Evolutionary conservation across 768 basidiomycete species (phyloP), one percentile per base, ranked within the genome.

Genomic region (Suillus alpinus): DNA sequence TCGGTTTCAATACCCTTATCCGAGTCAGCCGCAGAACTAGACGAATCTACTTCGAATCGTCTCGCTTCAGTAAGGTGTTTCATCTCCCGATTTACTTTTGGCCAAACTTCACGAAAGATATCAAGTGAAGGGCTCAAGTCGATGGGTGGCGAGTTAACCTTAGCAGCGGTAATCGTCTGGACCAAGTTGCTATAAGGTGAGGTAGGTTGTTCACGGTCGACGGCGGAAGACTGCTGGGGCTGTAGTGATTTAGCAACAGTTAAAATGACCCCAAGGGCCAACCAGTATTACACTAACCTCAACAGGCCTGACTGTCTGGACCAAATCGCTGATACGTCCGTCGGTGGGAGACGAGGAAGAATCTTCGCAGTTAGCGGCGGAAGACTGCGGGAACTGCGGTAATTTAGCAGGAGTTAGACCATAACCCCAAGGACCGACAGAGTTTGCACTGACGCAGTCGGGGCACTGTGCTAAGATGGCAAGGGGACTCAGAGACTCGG

Each of bases 51-150:
- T 34, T 57, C 52, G 44, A 20, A 14, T 36, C 26, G 59, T 47
- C 66, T 65, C 34, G 50, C 47, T 2, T 65, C 64, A 59, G 71
- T 67, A 37, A 77, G 57, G 57, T 76, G 73, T 47, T 67, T 67
- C 63, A 78, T 72, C 63, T 79, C 77, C 59, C 76, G 75, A 31
- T 71, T 71, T 23, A 73, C 71, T 59, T 66, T 74, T 7, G 75
- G 76, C 76, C 76, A 77, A 57, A 72, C 60, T 55, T 72, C 63
- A 60, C 65, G 57, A 57, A 69, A 58, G 52, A 67, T 56, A 57
- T 73, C 69, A 57, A 62, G 43, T 37, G 55, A 29, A 16, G 64
- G 31, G 39, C 56, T 40, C 50, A 51, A 20, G 62, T 63, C 31
- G 20, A 20, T 55, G 12, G 67, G 62, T 10, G 69, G 65, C n/a